Evolutionary conservation across 2,329 filamentous ascomycete species (phyloP), one percentile per base, ranked within the genome.

Genomic region (Byssothecium circinans): DNA sequence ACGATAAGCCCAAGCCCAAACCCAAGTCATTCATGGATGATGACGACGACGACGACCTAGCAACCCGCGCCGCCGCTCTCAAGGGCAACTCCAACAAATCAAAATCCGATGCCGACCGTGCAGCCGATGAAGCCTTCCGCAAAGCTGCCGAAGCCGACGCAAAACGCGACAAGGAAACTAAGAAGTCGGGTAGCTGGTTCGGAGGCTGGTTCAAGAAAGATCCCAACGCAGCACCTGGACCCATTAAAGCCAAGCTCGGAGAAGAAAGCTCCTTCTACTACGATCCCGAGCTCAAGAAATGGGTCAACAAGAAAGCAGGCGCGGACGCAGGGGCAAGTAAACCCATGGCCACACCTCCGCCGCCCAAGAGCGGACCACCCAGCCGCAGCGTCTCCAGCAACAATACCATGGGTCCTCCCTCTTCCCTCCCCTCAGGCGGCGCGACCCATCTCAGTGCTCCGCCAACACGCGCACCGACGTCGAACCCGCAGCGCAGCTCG

Each of bases 231-330:
- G 56, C 74, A n/a, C 73, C 73, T 3, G 75, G 73, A n/a, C 83
- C 91, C n/a, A 89, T 96, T 69, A 85, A 83, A 60, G 94, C 95
- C 53, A 99, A 99, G 65, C 81, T 99, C 8, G 95, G 92, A 52
- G 95, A 99, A 71, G 84, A 94, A 65, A 96, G 84, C 70, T 90
- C 85, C 37, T 96, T 99, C 71, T 87, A 92, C 58, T 99, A 94
- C 64, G 94, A 99, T 65, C 88, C 91, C 2, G 89, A 96, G n/a
- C 81, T 96, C 43, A 95, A 95, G 77, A 91, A 94, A 68, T 99
- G 95, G 95, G 80, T 99, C 68, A 97, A 99, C 77, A 96, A 96
- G 78, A 96, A 96, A 68, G 83, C 84, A 10, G 86, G 86, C 11
- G 76, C 75, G 12, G 81, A 51, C 8, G 32, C 82, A 7, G 85